phyloP scores from a whole-genome alignment of 228 moss, liverwort and hornwort species.

The Sphagnum fallax region DNA sequence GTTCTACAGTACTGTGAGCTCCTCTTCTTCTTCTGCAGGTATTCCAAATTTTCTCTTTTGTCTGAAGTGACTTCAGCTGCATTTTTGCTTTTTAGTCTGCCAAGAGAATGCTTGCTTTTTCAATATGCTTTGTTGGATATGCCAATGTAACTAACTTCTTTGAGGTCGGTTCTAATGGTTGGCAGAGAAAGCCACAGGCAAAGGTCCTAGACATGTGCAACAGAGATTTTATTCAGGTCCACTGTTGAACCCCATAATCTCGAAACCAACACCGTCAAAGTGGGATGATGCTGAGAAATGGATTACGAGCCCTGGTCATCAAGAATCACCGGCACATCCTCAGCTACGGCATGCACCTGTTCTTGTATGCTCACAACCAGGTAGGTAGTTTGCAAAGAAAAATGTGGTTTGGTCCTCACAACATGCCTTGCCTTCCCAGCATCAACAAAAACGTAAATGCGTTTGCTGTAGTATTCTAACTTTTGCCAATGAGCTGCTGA shows the following conservation, averaged over 20 bases:
- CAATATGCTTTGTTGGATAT: neutral
- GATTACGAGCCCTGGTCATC: constrained; percentile 56
- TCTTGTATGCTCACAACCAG: constrained; percentile 12
- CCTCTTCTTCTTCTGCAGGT: neutral
- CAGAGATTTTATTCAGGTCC: constrained; percentile 33
- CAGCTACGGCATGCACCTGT: constrained; percentile 26
- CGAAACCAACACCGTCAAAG: constrained; percentile 70
- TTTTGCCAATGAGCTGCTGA: no score
- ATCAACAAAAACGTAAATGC: no score
- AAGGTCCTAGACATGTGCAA: constrained; percentile 9
- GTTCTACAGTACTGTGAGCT: constrained; percentile 16
- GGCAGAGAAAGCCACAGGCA: constrained; percentile 15
- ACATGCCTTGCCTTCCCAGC: no score
- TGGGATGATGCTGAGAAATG: constrained; percentile 96
- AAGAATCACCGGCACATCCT: constrained; percentile 27
- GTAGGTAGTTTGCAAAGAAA: neutral
- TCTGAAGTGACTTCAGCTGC: no score
- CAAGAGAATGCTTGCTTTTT: neutral
- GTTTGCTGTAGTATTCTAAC: no score
- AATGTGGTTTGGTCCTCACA: no score
- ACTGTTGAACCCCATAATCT: constrained; percentile 30
- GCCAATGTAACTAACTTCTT: neutral
- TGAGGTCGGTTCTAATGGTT: neutral
- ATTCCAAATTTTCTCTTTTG: neutral
- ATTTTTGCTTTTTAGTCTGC: no score